These are phyloP conservation scores for Xylariaceae sp. DNA, from an alignment of 2,329 filamentous ascomycete species.

Conservation along the genomic window DNA sequence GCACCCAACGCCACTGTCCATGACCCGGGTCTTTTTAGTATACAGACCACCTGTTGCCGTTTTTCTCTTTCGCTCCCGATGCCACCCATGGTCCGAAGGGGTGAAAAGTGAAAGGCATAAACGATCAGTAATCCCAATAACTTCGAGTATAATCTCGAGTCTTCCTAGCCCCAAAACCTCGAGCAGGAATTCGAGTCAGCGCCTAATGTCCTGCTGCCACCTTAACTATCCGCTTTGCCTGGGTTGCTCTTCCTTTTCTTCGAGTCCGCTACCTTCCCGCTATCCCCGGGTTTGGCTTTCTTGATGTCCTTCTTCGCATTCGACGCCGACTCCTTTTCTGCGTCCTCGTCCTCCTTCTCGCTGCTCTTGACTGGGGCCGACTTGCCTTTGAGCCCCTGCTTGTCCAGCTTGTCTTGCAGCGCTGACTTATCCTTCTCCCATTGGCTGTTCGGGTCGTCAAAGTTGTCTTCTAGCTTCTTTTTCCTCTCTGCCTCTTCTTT, in stretches of 20 bases:
- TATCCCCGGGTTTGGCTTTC: conserved; percentile 14
- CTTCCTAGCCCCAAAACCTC: no score
- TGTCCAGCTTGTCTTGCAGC: conserved; percentile 65
- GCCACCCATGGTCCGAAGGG: conserved; percentile 6
- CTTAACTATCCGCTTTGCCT: conserved; percentile 21
- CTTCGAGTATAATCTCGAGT: neutral
- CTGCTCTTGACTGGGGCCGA: conserved; percentile 10
- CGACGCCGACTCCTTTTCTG: conserved; percentile 7
- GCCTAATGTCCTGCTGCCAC: neutral
- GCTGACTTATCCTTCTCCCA: conserved; percentile 89
- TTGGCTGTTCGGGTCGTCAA: conserved; percentile 70
- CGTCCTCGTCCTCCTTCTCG: conserved; percentile 6
- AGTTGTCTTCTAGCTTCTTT: conserved; percentile 76
- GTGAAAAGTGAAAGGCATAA: conserved; percentile 4
- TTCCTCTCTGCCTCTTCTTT: conserved; percentile 66
- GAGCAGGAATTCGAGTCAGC: no score
- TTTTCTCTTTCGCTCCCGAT: conserved; percentile 12
- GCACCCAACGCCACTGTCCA: conserved; percentile 25
- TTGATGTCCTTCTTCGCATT: conserved; percentile 18
- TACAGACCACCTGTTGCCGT: conserved; percentile 21
- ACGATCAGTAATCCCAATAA: conserved; percentile 3
- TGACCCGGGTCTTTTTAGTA: conserved; percentile 25
- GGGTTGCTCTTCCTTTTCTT: conserved; percentile 18
- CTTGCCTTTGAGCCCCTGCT: conserved; percentile 33
- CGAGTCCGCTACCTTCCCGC: conserved; percentile 16